Base-by-base conservation (phyloP, 495 filamentous ascomycete species). In the Xylaria telfairii region DNA sequence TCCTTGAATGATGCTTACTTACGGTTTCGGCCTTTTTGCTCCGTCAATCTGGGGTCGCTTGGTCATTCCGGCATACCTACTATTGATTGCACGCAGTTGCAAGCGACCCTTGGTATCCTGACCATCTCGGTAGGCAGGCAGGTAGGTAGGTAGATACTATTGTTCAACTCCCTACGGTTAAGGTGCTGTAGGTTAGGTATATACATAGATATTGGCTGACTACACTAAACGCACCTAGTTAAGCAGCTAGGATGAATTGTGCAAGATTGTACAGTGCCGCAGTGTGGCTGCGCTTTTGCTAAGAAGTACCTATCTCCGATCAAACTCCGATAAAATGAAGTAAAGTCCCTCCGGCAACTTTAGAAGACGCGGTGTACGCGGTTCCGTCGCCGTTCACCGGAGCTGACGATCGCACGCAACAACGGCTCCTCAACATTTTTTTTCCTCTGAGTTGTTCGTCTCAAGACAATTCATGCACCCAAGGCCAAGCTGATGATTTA, bases 231-330 rank as follows among this genome's bases (percentile, higher is more conserved):
- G 51, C 51, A 30, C 51, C 30, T 12, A 26, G 51, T 54, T 54
- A 61, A 37, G 12, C 21, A 59, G 56, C 56, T 41, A 61, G 37
- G 59, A 42, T 61, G 21, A 39, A 39, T 24, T 41, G 59, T 41
- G 59, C 34, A 26, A 39, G 59, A 61, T 61, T n/a, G 21, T 41
- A 24, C n/a, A n/a, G n/a, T n/a, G n/a, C n/a, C n/a, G n/a, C n/a
- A n/a, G n/a, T n/a, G n/a, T n/a, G n/a, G n/a, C n/a, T n/a, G 17
- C 57, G 12, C 30, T 32, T n/a, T 28, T n/a, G n/a, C n/a, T n/a
- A n/a, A n/a, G n/a, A n/a, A 57, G n/a, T 19, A 10, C 13, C 17
- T 53, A 66, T 54, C 44, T 69, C 67, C 67, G 67, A 63, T 63
- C 44, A 63, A 54, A 60, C 57, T 69, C 67, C 67, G 67, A 34